A percentile compares a stretch with the other conserved stretches of the same genome.
Evolutionary conservation across 2,329 filamentous ascomycete species (phyloP).

Genomic region (Penicillium sp.): DNA sequence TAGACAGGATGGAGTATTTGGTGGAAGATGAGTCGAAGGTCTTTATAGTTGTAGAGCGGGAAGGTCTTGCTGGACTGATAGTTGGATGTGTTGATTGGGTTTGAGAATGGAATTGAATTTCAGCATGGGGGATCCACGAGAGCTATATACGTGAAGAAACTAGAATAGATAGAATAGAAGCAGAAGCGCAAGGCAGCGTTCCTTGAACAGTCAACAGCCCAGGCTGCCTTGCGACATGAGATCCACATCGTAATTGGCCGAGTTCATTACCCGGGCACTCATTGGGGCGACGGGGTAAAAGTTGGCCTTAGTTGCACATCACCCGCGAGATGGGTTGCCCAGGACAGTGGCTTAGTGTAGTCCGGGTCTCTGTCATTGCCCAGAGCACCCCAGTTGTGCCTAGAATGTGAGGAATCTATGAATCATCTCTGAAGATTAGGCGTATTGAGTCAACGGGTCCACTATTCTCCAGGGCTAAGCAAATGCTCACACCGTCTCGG

Average conservation of each 20-base stretch:
- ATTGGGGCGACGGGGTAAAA: conserved; percentile 12
- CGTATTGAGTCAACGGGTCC: conserved; percentile 17
- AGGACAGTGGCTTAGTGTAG: conserved; percentile 16
- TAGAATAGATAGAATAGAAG: neutral
- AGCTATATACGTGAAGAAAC: conserved; percentile 13
- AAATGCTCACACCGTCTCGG: conserved; percentile 16
- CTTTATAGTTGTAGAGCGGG: conserved; percentile 1
- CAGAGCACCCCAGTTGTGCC: conserved; percentile 7
- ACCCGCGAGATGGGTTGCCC: conserved; percentile 13
- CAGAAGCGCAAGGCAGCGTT: conserved; percentile 11
- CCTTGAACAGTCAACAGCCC: conserved; percentile 14
- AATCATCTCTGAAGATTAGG: conserved; percentile 9
- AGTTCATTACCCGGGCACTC: conserved; percentile 8
- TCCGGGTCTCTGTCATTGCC: conserved; percentile 11
- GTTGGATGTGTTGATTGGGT: conserved; percentile 8
- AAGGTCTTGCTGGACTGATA: neutral
- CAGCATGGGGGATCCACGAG: neutral
- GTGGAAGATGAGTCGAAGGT: neutral
- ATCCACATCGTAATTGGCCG: conserved; percentile 13
- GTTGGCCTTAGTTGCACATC: conserved; percentile 10
- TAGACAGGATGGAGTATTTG: neutral
- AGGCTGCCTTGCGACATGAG: conserved; percentile 15
- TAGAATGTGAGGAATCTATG: conserved; percentile 12
- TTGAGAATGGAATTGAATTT: conserved; percentile 7
- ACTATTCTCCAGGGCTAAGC: conserved; percentile 14